A percentile compares a stretch with the other conserved stretches of the same genome.
Evolutionary conservation across 345 rosid genomes (phyloP).

Genomic region (Erucastrum elatum): DNA sequence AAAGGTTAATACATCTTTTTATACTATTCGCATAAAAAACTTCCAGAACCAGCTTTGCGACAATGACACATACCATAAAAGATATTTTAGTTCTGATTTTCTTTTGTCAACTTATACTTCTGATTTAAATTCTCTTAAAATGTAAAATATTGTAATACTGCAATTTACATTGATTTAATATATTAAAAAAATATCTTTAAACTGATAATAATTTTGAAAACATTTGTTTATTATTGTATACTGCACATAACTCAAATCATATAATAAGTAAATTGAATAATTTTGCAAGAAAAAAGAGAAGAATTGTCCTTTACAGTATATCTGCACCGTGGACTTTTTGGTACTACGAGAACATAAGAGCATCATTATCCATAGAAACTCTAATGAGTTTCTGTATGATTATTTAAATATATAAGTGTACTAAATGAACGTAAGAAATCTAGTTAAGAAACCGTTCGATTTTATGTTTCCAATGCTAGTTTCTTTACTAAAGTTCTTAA

Average conservation of each 20-base stretch:
- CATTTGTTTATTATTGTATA: not conserved
- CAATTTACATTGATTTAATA: too few species aligned
- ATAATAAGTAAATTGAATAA: not conserved
- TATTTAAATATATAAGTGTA: too few species aligned
- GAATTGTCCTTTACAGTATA: not conserved
- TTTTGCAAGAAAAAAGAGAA: too few species aligned
- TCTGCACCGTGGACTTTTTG: slow-evolving; percentile 35
- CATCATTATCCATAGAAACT: too few species aligned
- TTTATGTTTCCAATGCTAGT: too few species aligned
- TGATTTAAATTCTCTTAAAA: not conserved
- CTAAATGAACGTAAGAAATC: too few species aligned
- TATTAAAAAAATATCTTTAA: not conserved
- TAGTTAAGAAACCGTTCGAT: too few species aligned
- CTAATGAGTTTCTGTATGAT: too few species aligned
- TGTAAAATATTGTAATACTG: not conserved
- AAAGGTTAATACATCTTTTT: not conserved
- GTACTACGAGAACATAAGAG: too few species aligned
- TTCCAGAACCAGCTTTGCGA: not conserved
- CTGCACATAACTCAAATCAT: not conserved
- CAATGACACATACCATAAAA: not conserved
- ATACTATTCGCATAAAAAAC: not conserved
- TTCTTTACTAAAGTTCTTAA: too few species aligned
- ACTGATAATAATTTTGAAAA: not conserved
- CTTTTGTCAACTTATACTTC: not conserved
- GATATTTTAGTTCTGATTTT: not conserved